Evolutionary conservation across 1,284 basidiomycete species (phyloP), one percentile per base, ranked within the genome.

Genomic region (Pisolithus thermaeus): DNA sequence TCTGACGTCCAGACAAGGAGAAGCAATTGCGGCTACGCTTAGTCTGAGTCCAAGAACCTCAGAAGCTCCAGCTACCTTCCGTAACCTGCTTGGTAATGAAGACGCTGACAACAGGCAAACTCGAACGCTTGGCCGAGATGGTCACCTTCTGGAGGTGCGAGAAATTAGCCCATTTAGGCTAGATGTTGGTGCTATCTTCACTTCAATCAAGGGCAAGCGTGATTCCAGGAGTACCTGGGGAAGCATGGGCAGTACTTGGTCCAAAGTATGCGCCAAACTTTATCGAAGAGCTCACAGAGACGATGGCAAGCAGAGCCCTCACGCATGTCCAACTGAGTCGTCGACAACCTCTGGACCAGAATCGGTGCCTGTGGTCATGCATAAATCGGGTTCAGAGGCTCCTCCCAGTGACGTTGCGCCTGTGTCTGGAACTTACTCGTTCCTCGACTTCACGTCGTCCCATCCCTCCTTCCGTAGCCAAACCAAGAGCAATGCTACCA

Each of bases 371-470:
- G 59, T 66, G 47, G 57, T 69, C 1, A 57, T 70, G 66, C 68
- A 67, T 37, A 55, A 60, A n/a, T 52, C 62, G 25, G 49, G 40
- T 37, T 59, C 54, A 12, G 47, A 28, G 63, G 51, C 63, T 61
- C 25, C 63, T 66, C 50, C 71, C 57, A 39, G 71, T 62, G 57
- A 56, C 49, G 46, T 56, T 38, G 55, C 59, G 20, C 59, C 59
- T 52, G 61, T 58, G 53, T 66, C 60, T 48, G 70, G 67, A 30
- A 67, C 71, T 20, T 68, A 69, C 43, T 84, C 83, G 0, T 85
- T 84, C 68, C 70, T 85, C 22, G 83, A 84, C 60, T 73, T 84
- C 50, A 42, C 64, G 38, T 79, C 80, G 3, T 77, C 79, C 2
- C 72, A 70, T 37, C 69, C 63, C 11, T 79, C 78, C 22, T 51